Evolutionary conservation across 2,329 filamentous ascomycete genomes (phyloP).

Genomic region (Ceratocystis alfenasii): DNA sequence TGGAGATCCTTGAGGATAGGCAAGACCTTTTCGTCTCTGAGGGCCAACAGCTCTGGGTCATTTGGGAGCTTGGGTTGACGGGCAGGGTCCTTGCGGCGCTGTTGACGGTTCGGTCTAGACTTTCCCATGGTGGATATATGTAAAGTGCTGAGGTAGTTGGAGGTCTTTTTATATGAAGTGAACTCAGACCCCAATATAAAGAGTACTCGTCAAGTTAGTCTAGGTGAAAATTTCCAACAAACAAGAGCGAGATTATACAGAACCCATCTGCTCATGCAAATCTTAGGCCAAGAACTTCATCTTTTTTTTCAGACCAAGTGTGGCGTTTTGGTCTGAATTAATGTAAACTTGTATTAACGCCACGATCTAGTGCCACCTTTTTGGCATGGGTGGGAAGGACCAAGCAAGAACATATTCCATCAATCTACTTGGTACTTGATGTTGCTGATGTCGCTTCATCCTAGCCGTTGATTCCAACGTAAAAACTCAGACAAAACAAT

Average conservation of each 20-base stretch:
- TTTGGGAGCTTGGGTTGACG: slow-evolving; percentile 49
- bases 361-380: neutral
- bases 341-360: neutral
- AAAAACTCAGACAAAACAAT: no score
- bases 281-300: neutral
- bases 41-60: slow-evolving; percentile 50
- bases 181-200: neutral
- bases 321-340: neutral
- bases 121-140: slow-evolving; percentile 41
- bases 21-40: slow-evolving; percentile 51
- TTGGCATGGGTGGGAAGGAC: neutral
- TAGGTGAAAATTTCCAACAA: slow-evolving; percentile 11
- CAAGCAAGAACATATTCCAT: neutral
- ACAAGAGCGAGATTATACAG: neutral
- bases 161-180: neutral
- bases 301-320: slow-evolving; percentile 8
- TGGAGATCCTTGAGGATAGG: slow-evolving; percentile 50
- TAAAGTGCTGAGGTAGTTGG: neutral
- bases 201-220: neutral
- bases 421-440: no score
- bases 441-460: no score
- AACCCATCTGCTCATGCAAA: neutral
- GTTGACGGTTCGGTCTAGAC: slow-evolving; percentile 41
- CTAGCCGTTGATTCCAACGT: no score
- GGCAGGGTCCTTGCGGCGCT: slow-evolving; percentile 43